Base-by-base conservation (phyloP, 2,329 filamentous ascomycete genomes). In the Pseudocercospora fijiensis region DNA sequence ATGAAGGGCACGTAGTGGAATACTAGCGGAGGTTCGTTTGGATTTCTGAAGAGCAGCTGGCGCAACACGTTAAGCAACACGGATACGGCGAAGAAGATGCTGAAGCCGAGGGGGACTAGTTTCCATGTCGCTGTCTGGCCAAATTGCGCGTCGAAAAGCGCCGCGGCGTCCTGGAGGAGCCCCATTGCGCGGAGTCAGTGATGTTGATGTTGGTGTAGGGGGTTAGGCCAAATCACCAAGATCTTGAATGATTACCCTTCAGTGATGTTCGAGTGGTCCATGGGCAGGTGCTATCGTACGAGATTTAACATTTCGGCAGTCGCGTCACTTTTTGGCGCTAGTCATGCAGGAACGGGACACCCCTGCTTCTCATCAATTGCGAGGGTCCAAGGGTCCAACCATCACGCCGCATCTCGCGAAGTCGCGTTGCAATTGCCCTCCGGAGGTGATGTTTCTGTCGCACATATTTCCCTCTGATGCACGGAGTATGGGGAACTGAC, bases 31-130 rank as follows among this genome's bases (percentile, higher is more conserved):
- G 83, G 83, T 68, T 83, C 80, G 61, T 92, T 90, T 58, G 89
- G 86, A 72, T 92, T 94, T 20, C 57, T 90, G 62, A 74, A 65
- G 66, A 97, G 80, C 62, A 96, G 71, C 79, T 98, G 94, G 67
- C 83, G 83, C 70, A 91, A 74, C 69, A 98, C 88, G 78, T 98
- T 97, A 80, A 93, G 74, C 64, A 90, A 75, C 62, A 97, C 85
- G 18, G 87, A 78, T 49, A 85, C 71, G 28, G 79, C 76, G 68
- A 86, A 70, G 73, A 86, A 79, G 68, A 80, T 78, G 70, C 78
- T 71, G 64, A 83, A 70, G 57, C 74, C 81, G 53, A 81, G 72
- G 37, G 76, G 74, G 60, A 78, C 72, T 60, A 86, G 73, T 53
- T 81, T 77, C 74, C 79, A 82, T 53, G 77, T 75, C 45, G 67